Percentiles rank a stretch among this genome's conserved stretches.
Conservation (phyloP, 805 yeast species). For the Candida adriatica region DNA sequence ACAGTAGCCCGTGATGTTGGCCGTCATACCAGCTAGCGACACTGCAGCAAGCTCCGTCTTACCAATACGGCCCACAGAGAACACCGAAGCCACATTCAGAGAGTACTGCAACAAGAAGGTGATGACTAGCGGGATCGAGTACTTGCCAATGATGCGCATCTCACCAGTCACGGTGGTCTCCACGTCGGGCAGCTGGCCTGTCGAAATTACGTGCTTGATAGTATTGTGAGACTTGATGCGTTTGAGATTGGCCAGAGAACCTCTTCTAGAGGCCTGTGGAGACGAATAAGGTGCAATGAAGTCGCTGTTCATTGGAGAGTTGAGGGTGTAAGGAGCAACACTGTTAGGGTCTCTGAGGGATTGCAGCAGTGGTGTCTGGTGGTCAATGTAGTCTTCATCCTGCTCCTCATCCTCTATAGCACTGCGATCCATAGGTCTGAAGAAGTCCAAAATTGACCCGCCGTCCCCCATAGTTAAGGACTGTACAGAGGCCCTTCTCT, state of each 20-base stretch:
- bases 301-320: slow-evolving; percentile 8
- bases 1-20: slow-evolving; percentile 69
- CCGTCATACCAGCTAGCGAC: slow-evolving; percentile 70
- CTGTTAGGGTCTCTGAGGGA: slow-evolving; percentile 16
- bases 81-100: slow-evolving; percentile 67
- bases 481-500: slow-evolving; percentile 18
- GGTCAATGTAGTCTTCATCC: slow-evolving; percentile 9
- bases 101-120: slow-evolving; percentile 70
- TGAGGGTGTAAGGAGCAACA: slow-evolving; percentile 4
- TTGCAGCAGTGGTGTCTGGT: slow-evolving; percentile 19
- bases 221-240: slow-evolving; percentile 22
- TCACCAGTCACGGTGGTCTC: slow-evolving; percentile 33
- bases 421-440: slow-evolving; percentile 12
- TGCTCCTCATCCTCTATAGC: slow-evolving; percentile 10
- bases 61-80: slow-evolving; percentile 71
- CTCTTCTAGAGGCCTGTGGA: slow-evolving; percentile 10
- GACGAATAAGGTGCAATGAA: slow-evolving; percentile 12
- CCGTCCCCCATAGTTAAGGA: slow-evolving; percentile 13
- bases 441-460: slow-evolving; percentile 22
- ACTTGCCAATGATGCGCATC: slow-evolving; percentile 32
- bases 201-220: slow-evolving; percentile 19
- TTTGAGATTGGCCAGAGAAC: slow-evolving; percentile 21
- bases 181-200: slow-evolving; percentile 20
- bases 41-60: slow-evolving; percentile 69
- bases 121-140: slow-evolving; percentile 55